Evolutionary conservation across 495 filamentous ascomycete species (phyloP).

Genomic region (Cercophora samala): DNA sequence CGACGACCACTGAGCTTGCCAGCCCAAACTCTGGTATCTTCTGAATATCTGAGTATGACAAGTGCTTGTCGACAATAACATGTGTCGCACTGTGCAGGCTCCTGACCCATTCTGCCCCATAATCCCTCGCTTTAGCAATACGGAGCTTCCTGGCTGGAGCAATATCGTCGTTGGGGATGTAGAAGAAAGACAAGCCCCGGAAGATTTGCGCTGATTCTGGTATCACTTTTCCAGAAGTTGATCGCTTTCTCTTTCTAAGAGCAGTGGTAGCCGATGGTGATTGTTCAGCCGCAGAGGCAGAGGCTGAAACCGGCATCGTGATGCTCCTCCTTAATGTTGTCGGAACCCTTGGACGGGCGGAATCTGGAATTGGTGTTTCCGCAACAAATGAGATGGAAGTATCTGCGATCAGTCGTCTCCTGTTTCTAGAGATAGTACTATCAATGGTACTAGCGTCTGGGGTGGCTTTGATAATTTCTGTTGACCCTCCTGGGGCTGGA

Average conservation of each 20-base stretch:
- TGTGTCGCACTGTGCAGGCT: slow-evolving; percentile 54
- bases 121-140: slow-evolving; percentile 70
- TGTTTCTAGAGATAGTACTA: background rate
- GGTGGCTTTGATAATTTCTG: slow-evolving; percentile 24
- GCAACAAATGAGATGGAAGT: slow-evolving; percentile 20
- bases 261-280: slow-evolving; percentile 25
- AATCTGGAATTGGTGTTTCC: slow-evolving; percentile 27
- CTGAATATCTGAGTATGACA: slow-evolving; percentile 65
- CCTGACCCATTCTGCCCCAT: slow-evolving; percentile 59
- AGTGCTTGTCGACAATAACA: slow-evolving; percentile 71
- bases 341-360: slow-evolving; percentile 10
- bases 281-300: slow-evolving; percentile 13
- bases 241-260: slow-evolving; percentile 52
- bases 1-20: slow-evolving; percentile 47
- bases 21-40: slow-evolving; percentile 53
- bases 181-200: slow-evolving; percentile 64
- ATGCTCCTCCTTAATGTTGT: slow-evolving; percentile 24
- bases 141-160: slow-evolving; percentile 61
- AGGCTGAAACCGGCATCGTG: slow-evolving; percentile 22
- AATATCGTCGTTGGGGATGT: slow-evolving; percentile 76
- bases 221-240: slow-evolving; percentile 34
- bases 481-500: background rate
- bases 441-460: slow-evolving; percentile 10
- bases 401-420: background rate
- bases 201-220: slow-evolving; percentile 65